phyloP scores from a whole-genome alignment of 2,329 filamentous ascomycete genomes.

The Herpotrichia juniperi region DNA sequence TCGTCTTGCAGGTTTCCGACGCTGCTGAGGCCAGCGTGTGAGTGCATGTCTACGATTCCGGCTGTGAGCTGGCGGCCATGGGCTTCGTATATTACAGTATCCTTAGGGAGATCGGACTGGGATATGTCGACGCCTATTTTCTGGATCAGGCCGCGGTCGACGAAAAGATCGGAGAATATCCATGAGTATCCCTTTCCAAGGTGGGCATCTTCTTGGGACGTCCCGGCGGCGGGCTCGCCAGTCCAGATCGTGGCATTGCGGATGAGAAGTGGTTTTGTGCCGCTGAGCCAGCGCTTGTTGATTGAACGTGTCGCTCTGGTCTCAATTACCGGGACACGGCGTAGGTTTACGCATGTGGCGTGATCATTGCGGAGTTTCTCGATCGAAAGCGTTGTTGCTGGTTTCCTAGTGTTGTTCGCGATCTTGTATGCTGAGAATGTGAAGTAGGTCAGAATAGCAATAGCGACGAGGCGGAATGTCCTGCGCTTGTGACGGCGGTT shows the following conservation, averaged over 20 bases:
- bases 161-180: conserved; percentile 64
- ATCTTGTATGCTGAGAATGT: conserved; percentile 23
- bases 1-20: conserved; percentile 65
- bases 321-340: conserved; percentile 59
- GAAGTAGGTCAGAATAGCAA: conserved; percentile 25
- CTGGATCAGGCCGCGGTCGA: conserved; percentile 67
- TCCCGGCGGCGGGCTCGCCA: conserved; percentile 64
- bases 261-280: conserved; percentile 66
- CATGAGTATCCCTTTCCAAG: conserved; percentile 66
- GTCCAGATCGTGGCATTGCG: conserved; percentile 71
- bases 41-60: conserved; percentile 76
- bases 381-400: conserved; percentile 52
- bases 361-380: conserved; percentile 62
- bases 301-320: conserved; percentile 61
- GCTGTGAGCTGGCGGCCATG: conserved; percentile 66
- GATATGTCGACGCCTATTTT: conserved; percentile 57
- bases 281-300: conserved; percentile 66
- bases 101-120: conserved; percentile 50
- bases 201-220: conserved; percentile 60
- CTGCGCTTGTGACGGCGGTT: conserved; percentile 23
- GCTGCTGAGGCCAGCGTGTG: conserved; percentile 59
- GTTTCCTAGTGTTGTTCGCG: conserved; percentile 20
- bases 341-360: conserved; percentile 62
- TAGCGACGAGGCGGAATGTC: conserved; percentile 21
- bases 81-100: conserved; percentile 62